Conservation (phyloP, 768 basidiomycete species). For the Mycena kentingensis region DNA sequence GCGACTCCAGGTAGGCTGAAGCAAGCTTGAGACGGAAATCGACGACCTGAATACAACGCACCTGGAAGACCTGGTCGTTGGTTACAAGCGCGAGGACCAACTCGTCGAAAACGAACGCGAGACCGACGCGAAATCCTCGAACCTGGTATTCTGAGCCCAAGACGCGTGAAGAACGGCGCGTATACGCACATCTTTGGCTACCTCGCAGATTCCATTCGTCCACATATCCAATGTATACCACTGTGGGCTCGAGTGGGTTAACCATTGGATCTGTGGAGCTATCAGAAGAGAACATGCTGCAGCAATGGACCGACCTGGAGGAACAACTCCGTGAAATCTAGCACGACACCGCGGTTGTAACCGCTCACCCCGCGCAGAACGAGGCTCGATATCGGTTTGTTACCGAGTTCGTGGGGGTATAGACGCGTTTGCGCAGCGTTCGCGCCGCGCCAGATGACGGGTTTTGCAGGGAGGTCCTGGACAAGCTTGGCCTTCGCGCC, state of each 20-base stretch:
- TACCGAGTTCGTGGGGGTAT: background rate
- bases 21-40: background rate
- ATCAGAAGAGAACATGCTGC: background rate
- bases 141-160: background rate
- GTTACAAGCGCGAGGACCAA: background rate
- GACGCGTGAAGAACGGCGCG: background rate
- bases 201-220: background rate
- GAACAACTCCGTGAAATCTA: background rate
- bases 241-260: background rate
- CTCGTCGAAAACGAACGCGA: background rate
- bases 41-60: background rate
- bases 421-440: background rate
- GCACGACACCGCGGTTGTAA: background rate
- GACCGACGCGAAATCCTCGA: background rate
- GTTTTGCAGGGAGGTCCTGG: background rate
- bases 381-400: background rate
- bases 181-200: background rate
- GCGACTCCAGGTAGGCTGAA: background rate
- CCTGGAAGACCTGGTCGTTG: background rate
- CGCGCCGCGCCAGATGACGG: background rate
- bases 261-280: background rate
- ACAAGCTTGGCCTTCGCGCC: background rate
- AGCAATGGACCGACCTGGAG: background rate
- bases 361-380: background rate
- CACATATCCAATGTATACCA: background rate